Percentiles rank a stretch among this genome's conserved stretches.
These are phyloP conservation scores for Anthoceros angustus DNA, from an alignment of 225 moss, liverwort and hornwort genomes.

Conservation along the genomic window DNA sequence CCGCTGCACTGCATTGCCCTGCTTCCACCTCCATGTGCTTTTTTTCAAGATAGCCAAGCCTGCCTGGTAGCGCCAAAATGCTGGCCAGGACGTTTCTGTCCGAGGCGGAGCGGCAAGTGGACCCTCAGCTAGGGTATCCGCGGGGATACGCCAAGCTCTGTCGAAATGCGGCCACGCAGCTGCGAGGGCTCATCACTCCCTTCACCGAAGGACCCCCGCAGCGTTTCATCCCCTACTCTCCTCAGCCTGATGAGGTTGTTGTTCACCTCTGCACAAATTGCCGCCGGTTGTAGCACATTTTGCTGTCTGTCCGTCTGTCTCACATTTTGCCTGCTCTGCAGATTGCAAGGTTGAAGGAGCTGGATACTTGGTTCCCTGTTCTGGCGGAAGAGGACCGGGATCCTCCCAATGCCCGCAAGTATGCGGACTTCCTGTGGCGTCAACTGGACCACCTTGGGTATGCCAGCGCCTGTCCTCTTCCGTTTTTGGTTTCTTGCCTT, in stretches of 20 bases:
- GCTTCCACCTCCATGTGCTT: neutral
- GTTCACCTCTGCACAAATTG: neutral
- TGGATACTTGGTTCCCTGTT: slow-evolving; percentile 35
- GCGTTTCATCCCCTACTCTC: slow-evolving; percentile 40
- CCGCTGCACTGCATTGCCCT: neutral
- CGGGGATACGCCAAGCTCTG: slow-evolving; percentile 37
- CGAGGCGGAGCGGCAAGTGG: slow-evolving; percentile 26
- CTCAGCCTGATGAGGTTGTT: slow-evolving; percentile 27
- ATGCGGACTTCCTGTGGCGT: slow-evolving; percentile 36
- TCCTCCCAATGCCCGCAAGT: slow-evolving; percentile 19
- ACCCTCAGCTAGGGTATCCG: slow-evolving; percentile 37
- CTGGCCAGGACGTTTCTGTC: slow-evolving; percentile 14
- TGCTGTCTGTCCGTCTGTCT: neutral
- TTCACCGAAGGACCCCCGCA: slow-evolving; percentile 39
- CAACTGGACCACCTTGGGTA: slow-evolving; percentile 52
- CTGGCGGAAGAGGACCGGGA: slow-evolving; percentile 29
- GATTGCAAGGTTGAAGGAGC: slow-evolving; percentile 31
- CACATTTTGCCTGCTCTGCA: slow-evolving; percentile 6
- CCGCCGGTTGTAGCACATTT: neutral
- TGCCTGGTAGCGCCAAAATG: slow-evolving; percentile 10
- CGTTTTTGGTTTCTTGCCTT: neutral
- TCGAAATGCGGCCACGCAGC: slow-evolving; percentile 20
- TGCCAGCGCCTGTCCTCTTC: neutral
- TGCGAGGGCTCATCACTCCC: slow-evolving; percentile 27
- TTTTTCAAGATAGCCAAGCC: neutral